These are phyloP conservation scores for Eucalyptus pumila DNA, from an alignment of 345 rosid genomes.

Conservation along the genomic window DNA sequence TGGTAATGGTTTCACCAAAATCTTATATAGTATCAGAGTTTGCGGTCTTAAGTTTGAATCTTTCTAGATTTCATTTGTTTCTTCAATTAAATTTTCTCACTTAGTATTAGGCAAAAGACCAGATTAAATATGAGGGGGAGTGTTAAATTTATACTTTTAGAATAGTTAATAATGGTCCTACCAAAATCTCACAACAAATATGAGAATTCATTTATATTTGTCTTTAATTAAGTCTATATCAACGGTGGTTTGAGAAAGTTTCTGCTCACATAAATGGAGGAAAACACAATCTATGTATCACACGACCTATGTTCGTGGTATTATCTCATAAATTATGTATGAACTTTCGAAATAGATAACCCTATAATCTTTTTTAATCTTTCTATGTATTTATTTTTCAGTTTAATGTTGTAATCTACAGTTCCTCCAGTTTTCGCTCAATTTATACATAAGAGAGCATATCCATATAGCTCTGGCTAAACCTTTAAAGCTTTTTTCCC, in stretches of 20 bases:
- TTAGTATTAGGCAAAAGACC: too few relatives aligned
- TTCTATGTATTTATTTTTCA: neutral
- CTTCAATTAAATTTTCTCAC: too few relatives aligned
- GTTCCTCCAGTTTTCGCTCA: neutral
- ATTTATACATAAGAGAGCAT: neutral
- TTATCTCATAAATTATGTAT: neutral
- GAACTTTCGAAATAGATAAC: neutral
- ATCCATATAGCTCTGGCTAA: neutral
- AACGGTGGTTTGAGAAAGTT: neutral
- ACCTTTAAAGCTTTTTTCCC: neutral
- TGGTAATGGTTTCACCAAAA: too few relatives aligned
- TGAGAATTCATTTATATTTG: neutral
- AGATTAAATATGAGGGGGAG: too few relatives aligned
- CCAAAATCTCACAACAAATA: neutral
- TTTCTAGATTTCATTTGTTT: too few relatives aligned
- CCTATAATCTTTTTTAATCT: neutral
- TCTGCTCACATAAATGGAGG: neutral
- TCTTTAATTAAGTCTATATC: neutral
- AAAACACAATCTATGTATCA: neutral
- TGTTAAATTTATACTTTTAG: too few relatives aligned
- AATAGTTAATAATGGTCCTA: too few relatives aligned
- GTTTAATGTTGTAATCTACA: neutral
- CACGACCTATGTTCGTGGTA: neutral
- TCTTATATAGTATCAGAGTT: too few relatives aligned
- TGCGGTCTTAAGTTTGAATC: accelerated